These are phyloP conservation scores for Melocanna baccifera DNA, from an alignment of 176 grass and related monocot genomes.

Conservation along the genomic window DNA sequence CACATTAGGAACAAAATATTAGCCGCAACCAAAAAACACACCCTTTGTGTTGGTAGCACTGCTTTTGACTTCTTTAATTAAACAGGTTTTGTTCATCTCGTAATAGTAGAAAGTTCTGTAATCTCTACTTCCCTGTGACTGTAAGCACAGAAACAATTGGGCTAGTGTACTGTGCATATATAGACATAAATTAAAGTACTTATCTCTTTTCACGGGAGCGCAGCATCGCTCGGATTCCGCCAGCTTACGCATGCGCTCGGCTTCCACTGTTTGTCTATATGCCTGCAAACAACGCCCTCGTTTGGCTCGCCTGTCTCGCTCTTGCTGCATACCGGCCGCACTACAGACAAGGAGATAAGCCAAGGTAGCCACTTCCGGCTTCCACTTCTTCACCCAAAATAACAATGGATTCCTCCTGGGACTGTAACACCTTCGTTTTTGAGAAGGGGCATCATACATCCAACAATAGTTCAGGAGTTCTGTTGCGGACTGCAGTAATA, in stretches of 20 bases:
- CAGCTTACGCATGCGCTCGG: conserved; percentile 33
- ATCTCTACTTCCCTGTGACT: background rate
- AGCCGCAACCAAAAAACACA: no score
- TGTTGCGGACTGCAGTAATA: no score
- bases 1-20: no score
- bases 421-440: no score
- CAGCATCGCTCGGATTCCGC: conserved; percentile 18
- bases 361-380: background rate
- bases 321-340: background rate
- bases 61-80: background rate
- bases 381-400: background rate
- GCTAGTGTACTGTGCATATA: background rate
- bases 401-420: conserved; percentile 27
- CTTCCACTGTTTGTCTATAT: conserved; percentile 31
- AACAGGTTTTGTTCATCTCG: background rate
- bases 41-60: no score
- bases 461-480: no score
- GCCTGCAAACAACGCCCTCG: conserved; percentile 43
- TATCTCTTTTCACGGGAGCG: conserved; percentile 32
- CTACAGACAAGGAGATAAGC: conserved; percentile 37
- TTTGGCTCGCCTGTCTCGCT: conserved; percentile 32
- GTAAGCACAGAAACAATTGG: background rate
- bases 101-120: background rate
- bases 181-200: background rate
- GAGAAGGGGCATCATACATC: no score